Conservation (phyloP, 305 asterid genomes). For the Fraxinus nigra region DNA sequence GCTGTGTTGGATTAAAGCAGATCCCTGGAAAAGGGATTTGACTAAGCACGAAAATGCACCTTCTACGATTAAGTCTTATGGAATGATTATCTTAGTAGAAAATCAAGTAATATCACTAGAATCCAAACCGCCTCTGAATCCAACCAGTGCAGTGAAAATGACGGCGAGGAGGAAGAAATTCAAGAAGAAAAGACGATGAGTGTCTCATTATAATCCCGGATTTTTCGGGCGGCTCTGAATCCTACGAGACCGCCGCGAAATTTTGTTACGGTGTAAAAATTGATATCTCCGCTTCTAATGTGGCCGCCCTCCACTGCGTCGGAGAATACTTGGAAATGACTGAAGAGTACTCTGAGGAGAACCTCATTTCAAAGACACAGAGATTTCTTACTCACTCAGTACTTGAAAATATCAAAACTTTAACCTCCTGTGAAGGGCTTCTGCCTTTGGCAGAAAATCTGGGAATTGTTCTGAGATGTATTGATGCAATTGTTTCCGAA, state of each 20-base stretch:
- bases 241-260: conserved; percentile 87
- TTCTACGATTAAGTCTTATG: no score
- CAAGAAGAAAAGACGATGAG: conserved; percentile 33
- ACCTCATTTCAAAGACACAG: conserved; percentile 75
- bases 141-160: conserved; percentile 31
- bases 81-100: no score
- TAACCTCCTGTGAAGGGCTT: conserved; percentile 59
- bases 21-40: conserved; percentile 32
- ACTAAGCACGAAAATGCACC: no score
- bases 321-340: conserved; percentile 86
- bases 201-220: conserved; percentile 68
- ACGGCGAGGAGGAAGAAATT: conserved; percentile 41
- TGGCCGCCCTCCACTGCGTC: conserved; percentile 82
- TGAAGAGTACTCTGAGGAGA: conserved; percentile 80
- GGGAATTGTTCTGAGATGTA: conserved; percentile 68
- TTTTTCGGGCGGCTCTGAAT: conserved; percentile 90
- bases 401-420: conserved; percentile 51
- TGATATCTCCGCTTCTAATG: conserved; percentile 41
- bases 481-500: conserved; percentile 59
- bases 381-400: conserved; percentile 54
- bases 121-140: conserved; percentile 38
- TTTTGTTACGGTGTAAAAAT: conserved; percentile 72
- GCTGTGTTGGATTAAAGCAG: conserved; percentile 26
- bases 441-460: conserved; percentile 64
- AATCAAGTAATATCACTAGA: conserved; percentile 19